Evolutionary conservation across 495 filamentous ascomycete species (phyloP).

Genomic region (Xylaria sp.): DNA sequence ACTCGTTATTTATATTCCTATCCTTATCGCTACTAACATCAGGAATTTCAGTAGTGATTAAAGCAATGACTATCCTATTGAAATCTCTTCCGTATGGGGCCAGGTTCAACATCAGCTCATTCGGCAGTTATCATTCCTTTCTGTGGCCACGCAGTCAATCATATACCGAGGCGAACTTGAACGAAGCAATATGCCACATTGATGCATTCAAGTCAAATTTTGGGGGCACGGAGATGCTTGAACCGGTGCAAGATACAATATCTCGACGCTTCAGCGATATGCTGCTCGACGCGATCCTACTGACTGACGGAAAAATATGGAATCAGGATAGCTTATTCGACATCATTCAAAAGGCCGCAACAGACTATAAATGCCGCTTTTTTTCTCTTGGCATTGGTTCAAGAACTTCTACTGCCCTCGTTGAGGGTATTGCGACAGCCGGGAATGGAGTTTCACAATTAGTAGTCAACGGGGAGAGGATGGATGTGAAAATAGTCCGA

Average conservation of each 20-base stretch:
- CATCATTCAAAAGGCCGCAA: slow-evolving; percentile 46
- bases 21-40: slow-evolving; percentile 2
- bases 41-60: slow-evolving; percentile 45
- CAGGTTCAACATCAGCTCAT: slow-evolving; percentile 79
- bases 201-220: slow-evolving; percentile 56
- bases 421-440: slow-evolving; percentile 71
- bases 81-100: slow-evolving; percentile 71
- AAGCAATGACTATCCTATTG: slow-evolving; percentile 70
- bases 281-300: slow-evolving; percentile 64
- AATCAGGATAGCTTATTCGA: slow-evolving; percentile 60
- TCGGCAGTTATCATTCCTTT: slow-evolving; percentile 60
- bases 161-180: slow-evolving; percentile 60
- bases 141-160: slow-evolving; percentile 65
- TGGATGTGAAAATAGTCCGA: slow-evolving; percentile 67
- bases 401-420: slow-evolving; percentile 65
- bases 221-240: slow-evolving; percentile 74
- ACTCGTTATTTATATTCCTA: neutral
- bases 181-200: slow-evolving; percentile 58
- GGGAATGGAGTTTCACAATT: slow-evolving; percentile 72
- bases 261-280: slow-evolving; percentile 57
- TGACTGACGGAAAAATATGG: slow-evolving; percentile 78
- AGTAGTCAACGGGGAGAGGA: slow-evolving; percentile 63
- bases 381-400: slow-evolving; percentile 67
- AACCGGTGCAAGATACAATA: slow-evolving; percentile 60
- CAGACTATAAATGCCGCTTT: slow-evolving; percentile 9